These are phyloP conservation scores for Tuber umbilicatum DNA, from an alignment of 495 filamentous ascomycete species.

Conservation along the genomic window DNA sequence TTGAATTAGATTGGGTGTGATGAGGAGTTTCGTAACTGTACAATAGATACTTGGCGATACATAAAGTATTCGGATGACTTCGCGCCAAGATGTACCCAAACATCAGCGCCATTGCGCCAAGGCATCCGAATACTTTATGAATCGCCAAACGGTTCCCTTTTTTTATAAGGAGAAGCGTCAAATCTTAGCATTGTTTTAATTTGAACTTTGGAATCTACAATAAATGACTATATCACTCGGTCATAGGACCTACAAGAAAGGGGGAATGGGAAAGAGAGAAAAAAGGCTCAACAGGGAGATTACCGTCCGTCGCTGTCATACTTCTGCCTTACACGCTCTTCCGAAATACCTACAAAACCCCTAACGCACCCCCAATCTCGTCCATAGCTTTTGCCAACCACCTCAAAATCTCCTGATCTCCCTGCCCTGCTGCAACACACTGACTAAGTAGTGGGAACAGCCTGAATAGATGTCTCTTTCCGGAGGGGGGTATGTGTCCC, in stretches of 20 bases:
- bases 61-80: too few relatives aligned
- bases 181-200: background rate
- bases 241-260: background rate
- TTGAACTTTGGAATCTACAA: background rate
- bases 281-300: background rate
- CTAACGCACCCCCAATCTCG: conserved; percentile 62
- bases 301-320: background rate
- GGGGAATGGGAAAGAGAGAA: background rate
- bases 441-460: conserved; percentile 74
- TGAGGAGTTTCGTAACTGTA: background rate
- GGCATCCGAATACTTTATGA: too few relatives aligned
- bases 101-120: too few relatives aligned
- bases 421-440: conserved; percentile 61
- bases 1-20: background rate
- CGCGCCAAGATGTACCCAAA: too few relatives aligned
- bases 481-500: conserved; percentile 45
- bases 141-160: background rate
- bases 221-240: background rate
- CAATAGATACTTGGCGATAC: too few relatives aligned
- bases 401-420: conserved; percentile 56
- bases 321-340: background rate
- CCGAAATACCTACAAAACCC: conserved; percentile 35
- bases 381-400: conserved; percentile 56
- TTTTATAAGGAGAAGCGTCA: background rate
- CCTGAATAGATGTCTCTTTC: conserved; percentile 59